Evolutionary conservation across 768 basidiomycete species (phyloP).

Genomic region (Tylopilus plumbeoviolaceoides): DNA sequence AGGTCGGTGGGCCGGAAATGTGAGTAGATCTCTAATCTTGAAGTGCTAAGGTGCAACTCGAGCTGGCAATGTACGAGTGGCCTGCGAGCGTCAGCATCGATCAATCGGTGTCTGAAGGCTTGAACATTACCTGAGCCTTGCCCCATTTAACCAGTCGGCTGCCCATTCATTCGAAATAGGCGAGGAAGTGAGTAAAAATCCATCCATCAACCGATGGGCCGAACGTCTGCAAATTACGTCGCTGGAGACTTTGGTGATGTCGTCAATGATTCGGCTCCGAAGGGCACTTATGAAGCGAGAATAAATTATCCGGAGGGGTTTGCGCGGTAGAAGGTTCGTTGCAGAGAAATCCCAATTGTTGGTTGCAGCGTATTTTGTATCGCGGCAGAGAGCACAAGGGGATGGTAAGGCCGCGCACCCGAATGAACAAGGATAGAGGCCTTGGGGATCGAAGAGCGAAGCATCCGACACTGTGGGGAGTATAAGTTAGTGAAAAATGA

Average conservation of each 20-base stretch:
- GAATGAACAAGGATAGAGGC: conserved; percentile 52
- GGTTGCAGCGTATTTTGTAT: conserved; percentile 14
- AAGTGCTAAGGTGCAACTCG: conserved; percentile 45
- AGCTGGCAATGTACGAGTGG: conserved; percentile 60
- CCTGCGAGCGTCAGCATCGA: conserved; percentile 32
- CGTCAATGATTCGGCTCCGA: conserved; percentile 48
- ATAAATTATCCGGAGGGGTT: conserved; percentile 38
- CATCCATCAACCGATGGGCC: conserved; percentile 51
- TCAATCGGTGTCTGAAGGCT: not conserved
- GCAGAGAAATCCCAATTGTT: conserved; percentile 27
- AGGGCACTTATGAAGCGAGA: conserved; percentile 58
- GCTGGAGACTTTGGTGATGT: conserved; percentile 45
- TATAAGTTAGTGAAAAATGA: conserved; percentile 8
- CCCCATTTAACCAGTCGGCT: conserved; percentile 56
- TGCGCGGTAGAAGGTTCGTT: conserved; percentile 42
- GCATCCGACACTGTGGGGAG: conserved; percentile 37
- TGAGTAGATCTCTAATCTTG: conserved; percentile 62
- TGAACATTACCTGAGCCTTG: conserved; percentile 41
- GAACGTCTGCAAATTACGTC: conserved; percentile 28
- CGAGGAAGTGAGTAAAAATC: conserved; percentile 55
- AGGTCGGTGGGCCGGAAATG: conserved; percentile 55
- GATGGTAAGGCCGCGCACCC: conserved; percentile 37
- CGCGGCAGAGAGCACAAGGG: conserved; percentile 39
- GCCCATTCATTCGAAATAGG: conserved; percentile 55
- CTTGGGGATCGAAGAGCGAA: conserved; percentile 43